Conservation (phyloP, 2,329 filamentous ascomycete genomes). For the Gliomastix tumulicola region DNA sequence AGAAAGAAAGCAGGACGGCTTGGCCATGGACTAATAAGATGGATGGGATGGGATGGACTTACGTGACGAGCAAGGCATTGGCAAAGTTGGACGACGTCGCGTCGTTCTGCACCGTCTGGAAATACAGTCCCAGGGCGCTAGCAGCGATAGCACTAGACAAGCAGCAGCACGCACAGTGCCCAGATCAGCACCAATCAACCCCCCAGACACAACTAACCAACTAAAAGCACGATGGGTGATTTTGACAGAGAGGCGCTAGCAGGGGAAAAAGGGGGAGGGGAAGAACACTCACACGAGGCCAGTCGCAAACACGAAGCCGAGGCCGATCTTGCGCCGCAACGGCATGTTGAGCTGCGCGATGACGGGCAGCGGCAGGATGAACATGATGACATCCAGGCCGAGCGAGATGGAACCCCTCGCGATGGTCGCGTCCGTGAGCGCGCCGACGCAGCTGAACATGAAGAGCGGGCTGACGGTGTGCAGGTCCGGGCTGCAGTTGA, state of each 20-base stretch:
- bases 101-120: background rate
- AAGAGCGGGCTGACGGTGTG: background rate
- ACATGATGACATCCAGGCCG: conserved; percentile 6
- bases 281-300: background rate
- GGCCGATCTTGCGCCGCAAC: conserved; percentile 9
- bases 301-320: conserved; percentile 9
- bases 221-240: no score
- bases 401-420: background rate
- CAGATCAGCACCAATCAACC: no score
- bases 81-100: background rate
- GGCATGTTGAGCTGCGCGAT: conserved; percentile 8
- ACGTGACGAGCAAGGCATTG: background rate
- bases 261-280: no score
- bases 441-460: background rate
- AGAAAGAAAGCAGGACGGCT: background rate
- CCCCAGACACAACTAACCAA: no score
- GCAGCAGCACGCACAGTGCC: no score
- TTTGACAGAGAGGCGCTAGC: no score
- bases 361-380: conserved; percentile 9
- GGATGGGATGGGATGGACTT: no score
- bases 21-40: no score
- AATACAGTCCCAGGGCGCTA: background rate
- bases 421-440: background rate
- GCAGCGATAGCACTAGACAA: background rate
- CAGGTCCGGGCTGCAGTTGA: background rate